phyloP scores from a whole-genome alignment of 768 basidiomycete species.

The Clitopilus hobsonii region DNA sequence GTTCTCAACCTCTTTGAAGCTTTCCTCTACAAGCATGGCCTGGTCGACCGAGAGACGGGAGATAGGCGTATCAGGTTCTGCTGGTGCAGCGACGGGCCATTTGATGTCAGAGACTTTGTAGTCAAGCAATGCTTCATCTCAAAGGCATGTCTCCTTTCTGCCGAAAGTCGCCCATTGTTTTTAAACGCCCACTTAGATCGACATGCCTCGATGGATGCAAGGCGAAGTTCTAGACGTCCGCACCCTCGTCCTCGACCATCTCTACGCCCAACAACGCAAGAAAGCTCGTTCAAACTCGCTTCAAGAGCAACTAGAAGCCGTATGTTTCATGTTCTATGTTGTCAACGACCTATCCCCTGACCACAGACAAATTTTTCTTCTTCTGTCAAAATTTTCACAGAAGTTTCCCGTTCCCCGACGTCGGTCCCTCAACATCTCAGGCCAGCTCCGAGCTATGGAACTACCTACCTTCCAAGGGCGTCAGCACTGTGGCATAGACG shows the following conservation, averaged over 20 bases:
- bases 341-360: conserved; percentile 1
- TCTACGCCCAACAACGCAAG: conserved; percentile 19
- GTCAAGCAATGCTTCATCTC: conserved; percentile 91
- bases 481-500: conserved; percentile 87
- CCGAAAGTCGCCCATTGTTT: too few species aligned
- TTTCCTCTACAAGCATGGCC: conserved; percentile 67
- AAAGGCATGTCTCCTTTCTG: conserved; percentile 50
- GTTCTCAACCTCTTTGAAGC: conserved; percentile 58
- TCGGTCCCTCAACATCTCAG: conserved; percentile 58
- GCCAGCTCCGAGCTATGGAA: conserved; percentile 70
- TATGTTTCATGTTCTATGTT: conserved; percentile 11
- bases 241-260: conserved; percentile 47
- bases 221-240: conserved; percentile 77
- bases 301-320: conserved; percentile 10
- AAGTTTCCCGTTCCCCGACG: conserved; percentile 18
- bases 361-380: background rate
- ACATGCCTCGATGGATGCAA: conserved; percentile 69
- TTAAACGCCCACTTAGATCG: conserved; percentile 42
- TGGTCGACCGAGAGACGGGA: conserved; percentile 59
- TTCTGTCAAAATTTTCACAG: conserved; percentile 22
- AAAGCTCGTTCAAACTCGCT: conserved; percentile 7
- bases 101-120: conserved; percentile 79
- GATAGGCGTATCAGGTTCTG: conserved; percentile 59
- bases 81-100: conserved; percentile 85
- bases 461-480: conserved; percentile 78